Conservation (phyloP, 257 asterid genomes). For the Verbena officinalis region DNA sequence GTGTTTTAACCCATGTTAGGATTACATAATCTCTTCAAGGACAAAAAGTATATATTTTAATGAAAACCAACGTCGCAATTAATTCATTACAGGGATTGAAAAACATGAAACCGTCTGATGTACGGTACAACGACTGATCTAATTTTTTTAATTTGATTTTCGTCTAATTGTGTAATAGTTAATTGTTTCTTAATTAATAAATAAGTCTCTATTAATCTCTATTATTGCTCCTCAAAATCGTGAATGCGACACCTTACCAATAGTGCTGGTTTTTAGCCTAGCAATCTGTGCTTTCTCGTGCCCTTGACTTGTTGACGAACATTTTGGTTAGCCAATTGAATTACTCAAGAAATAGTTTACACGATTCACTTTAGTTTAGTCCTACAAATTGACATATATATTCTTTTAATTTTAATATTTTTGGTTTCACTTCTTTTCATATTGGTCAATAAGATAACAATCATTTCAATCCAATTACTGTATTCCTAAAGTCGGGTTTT, state of each 20-base stretch:
- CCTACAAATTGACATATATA: no score
- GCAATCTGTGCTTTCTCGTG: slow-evolving; percentile 37
- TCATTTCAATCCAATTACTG: no score
- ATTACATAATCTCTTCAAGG: no score
- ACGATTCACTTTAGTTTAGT: neutral
- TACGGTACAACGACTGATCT: slow-evolving; percentile 12
- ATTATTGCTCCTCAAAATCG: slow-evolving; percentile 10
- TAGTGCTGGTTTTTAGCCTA: slow-evolving; percentile 18
- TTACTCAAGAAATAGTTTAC: slow-evolving; percentile 7
- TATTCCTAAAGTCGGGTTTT: no score
- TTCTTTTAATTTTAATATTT: no score
- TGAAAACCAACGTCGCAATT: neutral
- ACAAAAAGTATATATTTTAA: neutral
- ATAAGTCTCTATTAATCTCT: neutral
- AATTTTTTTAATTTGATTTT: neutral
- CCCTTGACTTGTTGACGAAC: slow-evolving; percentile 31
- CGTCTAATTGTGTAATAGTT: neutral
- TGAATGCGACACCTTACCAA: slow-evolving; percentile 31
- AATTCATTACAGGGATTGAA: neutral
- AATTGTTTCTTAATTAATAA: neutral
- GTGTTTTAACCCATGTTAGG: slow-evolving; percentile 6
- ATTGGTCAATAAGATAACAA: no score
- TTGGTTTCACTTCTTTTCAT: no score
- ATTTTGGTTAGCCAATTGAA: slow-evolving; percentile 5
- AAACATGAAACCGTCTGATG: neutral